Base-by-base conservation (phyloP, 108 stramenopile species). In the Cyclotella sp. region DNA sequence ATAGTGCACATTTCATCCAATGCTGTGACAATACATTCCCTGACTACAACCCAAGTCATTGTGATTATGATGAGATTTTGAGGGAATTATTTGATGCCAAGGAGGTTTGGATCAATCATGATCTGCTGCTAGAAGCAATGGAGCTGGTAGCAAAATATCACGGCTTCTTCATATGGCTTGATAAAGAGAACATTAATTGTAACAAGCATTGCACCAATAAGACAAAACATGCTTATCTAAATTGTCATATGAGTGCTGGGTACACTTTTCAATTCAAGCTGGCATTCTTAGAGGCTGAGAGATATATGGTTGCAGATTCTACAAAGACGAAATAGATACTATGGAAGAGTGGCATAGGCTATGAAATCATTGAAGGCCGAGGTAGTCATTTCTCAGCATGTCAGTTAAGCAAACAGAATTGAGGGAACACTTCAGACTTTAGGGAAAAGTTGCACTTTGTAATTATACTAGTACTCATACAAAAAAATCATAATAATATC, bases 301-400 rank as follows among this genome's bases (percentile, higher is more conserved):
- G 1, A 26, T 57, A 26, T 12, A 21, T 57, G n/a, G 12, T 3
- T 24, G n/a, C 47, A 49, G 18, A n/a, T n/a, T n/a, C 47, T n/a
- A n/a, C 3, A 16, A 49, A 49, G 13, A 12, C 44, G 9, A 9
- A 16, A 16, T 49, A 9, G 18, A 16, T 3, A n/a, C 60, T 8
- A 14, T 29, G 29, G 18, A 27, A 62, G 18, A 19, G 51, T 68
- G 73, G 63, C 45, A 49, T 21, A n/a, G 21, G 28, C 58, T 59
- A 30, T 54, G 1, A 10, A n/a, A 63, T 63, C 18, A 51, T n/a
- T 34, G 9, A 51, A 1, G 61, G 46, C 0, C 30, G 39, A 19
- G 28, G 46, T 42, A 73, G 1, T 16, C 72, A 73, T 53, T 44
- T 2, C 34, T 34, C 34, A 34, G 34, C 34, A 34, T 34, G 34